Evolutionary conservation across 1,139 yeast species (phyloP).

Genomic region (Magnusiomyces tetraspermus): DNA sequence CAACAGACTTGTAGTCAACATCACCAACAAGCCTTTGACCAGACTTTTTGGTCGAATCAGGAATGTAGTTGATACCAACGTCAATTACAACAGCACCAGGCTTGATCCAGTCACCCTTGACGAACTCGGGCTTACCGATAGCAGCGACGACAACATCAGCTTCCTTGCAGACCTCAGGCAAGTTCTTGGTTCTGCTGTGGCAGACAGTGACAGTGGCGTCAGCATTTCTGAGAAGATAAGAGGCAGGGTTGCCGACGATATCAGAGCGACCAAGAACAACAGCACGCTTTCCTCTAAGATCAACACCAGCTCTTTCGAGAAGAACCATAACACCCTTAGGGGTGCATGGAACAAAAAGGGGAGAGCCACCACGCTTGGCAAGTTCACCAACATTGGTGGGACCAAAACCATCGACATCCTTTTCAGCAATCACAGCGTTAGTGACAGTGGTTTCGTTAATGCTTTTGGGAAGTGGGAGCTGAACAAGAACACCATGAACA

Average conservation of each 20-base stretch:
- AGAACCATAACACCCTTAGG: conserved; percentile 88
- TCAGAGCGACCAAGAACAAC: conserved; percentile 94
- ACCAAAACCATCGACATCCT: conserved; percentile 96
- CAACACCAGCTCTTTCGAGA: conserved; percentile 55
- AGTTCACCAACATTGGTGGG: conserved; percentile 84
- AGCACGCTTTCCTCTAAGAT: conserved; percentile 68
- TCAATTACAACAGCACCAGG: conserved; percentile 81
- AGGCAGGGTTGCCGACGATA: conserved; percentile 90
- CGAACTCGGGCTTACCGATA: conserved; percentile 73
- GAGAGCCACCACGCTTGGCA: conserved; percentile 77
- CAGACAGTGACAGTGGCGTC: conserved; percentile 81
- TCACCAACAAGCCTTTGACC: conserved; percentile 91
- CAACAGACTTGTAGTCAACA: conserved; percentile 68
- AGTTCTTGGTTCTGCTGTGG: conserved; percentile 65
- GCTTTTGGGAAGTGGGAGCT: conserved; percentile 80
- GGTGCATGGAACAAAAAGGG: conserved; percentile 85
- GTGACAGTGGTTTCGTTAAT: conserved; percentile 74
- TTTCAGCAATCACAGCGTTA: conserved; percentile 61
- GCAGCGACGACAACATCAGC: conserved; percentile 94
- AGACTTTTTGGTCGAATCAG: conserved; percentile 64
- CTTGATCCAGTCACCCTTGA: conserved; percentile 86
- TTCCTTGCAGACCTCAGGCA: conserved; percentile 48
- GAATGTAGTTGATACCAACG: conserved; percentile 88
- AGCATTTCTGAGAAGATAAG: conserved; percentile 65
- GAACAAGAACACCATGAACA: conserved; percentile 86